A percentile compares a stretch with the other conserved stretches of the same genome.
Conservation (phyloP, 116 monocot species). For the Papilionanthe hybrid region DNA sequence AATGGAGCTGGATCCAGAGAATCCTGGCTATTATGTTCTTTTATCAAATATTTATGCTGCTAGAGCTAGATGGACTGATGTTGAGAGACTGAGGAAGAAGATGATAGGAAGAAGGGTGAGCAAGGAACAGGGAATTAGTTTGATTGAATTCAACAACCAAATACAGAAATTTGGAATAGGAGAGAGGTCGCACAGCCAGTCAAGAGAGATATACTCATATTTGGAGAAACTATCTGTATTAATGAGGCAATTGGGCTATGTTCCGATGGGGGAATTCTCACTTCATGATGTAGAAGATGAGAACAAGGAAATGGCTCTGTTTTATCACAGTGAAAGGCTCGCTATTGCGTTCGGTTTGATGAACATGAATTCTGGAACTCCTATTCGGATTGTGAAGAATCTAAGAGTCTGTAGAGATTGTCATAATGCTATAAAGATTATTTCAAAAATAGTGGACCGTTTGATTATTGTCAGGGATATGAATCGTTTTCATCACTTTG, state of each 20-base stretch:
- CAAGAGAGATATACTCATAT: slow-evolving; percentile 23
- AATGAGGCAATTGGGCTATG: slow-evolving; percentile 29
- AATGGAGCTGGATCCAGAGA: slow-evolving; percentile 9
- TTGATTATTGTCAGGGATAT: slow-evolving; percentile 7
- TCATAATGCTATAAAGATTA: slow-evolving; percentile 19
- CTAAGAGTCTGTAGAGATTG: slow-evolving; percentile 13
- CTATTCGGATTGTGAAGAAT: slow-evolving; percentile 17
- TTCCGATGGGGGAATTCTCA: slow-evolving; percentile 21
- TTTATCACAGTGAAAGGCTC: slow-evolving; percentile 31
- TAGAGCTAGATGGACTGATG: slow-evolving; percentile 36
- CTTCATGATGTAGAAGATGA: slow-evolving; percentile 39
- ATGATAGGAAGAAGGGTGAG: slow-evolving; percentile 25
- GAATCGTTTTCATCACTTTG: slow-evolving; percentile 19
- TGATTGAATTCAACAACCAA: slow-evolving; percentile 27
- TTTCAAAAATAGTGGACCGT: slow-evolving; percentile 2
- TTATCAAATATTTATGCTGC: slow-evolving; percentile 41
- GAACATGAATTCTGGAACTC: slow-evolving; percentile 5
- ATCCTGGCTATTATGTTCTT: slow-evolving; percentile 32
- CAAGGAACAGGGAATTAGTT: slow-evolving; percentile 28
- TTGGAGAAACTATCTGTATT: slow-evolving; percentile 11
- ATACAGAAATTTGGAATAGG: slow-evolving; percentile 28
- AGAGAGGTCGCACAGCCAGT: slow-evolving; percentile 30
- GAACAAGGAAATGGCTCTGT: slow-evolving; percentile 18
- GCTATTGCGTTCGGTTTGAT: slow-evolving; percentile 28
- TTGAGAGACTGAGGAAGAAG: slow-evolving; percentile 27